Conservation (phyloP, 2,329 filamentous ascomycete species). For the Aspergillus japonicus region DNA sequence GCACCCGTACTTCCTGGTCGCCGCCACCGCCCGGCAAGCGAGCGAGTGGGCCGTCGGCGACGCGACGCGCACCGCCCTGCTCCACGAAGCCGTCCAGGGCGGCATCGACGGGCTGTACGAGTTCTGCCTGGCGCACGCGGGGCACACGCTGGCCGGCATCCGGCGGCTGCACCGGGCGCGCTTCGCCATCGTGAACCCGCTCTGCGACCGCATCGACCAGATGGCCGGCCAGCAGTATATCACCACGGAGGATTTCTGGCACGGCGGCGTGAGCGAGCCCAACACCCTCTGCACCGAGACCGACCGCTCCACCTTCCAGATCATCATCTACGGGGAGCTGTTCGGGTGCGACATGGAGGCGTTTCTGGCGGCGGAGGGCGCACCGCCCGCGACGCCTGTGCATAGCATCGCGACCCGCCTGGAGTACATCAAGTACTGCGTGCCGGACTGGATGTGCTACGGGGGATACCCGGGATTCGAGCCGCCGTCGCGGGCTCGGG, state of each 20-base stretch:
- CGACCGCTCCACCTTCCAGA: conserved; percentile 27
- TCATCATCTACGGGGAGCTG: conserved; percentile 35
- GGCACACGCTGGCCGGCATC: conserved; percentile 34
- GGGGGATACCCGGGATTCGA: neutral
- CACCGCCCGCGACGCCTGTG: conserved; percentile 6
- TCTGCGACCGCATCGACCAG: conserved; percentile 34
- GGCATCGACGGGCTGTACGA: conserved; percentile 35
- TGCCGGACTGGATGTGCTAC: conserved; percentile 20
- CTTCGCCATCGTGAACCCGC: conserved; percentile 33
- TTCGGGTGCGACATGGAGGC: conserved; percentile 27
- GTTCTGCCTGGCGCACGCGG: conserved; percentile 27
- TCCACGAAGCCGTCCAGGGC: conserved; percentile 22
- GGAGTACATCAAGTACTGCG: conserved; percentile 33
- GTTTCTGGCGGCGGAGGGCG: conserved; percentile 17
- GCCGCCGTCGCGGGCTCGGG: too few relatives aligned
- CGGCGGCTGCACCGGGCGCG: conserved; percentile 28
- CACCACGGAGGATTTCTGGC: conserved; percentile 27
- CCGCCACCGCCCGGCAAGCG: conserved; percentile 32
- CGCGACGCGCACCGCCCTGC: conserved; percentile 19
- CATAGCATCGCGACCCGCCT: conserved; percentile 23
- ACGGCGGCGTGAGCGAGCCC: conserved; percentile 32
- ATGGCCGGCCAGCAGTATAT: conserved; percentile 34
- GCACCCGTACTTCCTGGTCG: conserved; percentile 37
- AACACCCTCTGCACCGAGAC: conserved; percentile 27
- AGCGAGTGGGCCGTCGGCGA: conserved; percentile 34